Conservation (phyloP, 176 grass and related monocot species). For the Avena atlantica region DNA sequence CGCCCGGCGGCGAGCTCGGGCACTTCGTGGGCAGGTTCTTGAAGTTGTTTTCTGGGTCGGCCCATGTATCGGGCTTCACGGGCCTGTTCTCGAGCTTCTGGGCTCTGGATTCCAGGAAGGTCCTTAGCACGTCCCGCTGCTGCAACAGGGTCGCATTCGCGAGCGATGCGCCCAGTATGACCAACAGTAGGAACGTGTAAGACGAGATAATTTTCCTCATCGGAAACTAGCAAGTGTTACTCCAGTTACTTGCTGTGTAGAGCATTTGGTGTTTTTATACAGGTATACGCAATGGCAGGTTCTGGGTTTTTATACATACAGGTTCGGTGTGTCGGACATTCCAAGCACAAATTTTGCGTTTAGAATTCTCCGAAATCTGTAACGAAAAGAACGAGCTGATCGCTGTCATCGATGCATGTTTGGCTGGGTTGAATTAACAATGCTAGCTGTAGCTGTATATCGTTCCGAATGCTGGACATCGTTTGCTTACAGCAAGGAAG, state of each 20-base stretch:
- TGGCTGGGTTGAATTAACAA: neutral
- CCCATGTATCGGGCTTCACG: neutral
- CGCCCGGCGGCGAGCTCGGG: constrained; percentile 22
- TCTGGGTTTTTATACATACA: too few species aligned
- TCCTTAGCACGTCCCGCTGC: neutral
- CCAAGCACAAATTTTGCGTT: neutral
- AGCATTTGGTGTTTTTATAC: constrained; percentile 1
- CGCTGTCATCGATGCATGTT: neutral
- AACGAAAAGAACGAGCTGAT: neutral
- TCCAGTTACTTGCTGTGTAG: neutral
- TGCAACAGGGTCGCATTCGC: neutral
- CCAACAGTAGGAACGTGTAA: neutral
- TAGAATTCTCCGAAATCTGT: neutral
- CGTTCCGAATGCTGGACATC: neutral
- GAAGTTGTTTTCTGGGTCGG: neutral
- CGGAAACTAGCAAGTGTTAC: neutral
- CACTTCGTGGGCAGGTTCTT: constrained; percentile 3
- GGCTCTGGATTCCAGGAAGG: neutral
- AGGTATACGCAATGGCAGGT: neutral
- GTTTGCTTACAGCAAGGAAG: neutral
- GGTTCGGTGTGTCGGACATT: neutral
- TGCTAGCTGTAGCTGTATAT: neutral
- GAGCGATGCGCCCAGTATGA: neutral
- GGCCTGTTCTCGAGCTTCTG: neutral
- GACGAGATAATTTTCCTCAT: neutral